Evolutionary conservation across 352 stramenopile genomes (phyloP).

Genomic region (Pelagophyceae sp.): DNA sequence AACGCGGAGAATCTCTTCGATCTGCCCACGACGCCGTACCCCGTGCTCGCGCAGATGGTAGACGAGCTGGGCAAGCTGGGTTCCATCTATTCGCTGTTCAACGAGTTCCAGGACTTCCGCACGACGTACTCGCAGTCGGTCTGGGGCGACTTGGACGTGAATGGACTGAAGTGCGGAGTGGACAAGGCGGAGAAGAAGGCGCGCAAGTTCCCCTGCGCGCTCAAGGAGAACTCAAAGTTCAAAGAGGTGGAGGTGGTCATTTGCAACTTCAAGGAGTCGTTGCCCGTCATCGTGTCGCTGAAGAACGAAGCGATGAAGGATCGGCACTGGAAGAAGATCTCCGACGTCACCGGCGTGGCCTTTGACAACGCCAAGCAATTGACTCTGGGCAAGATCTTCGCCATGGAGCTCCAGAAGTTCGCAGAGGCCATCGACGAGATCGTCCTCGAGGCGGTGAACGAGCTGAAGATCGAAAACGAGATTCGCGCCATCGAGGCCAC

Average conservation of each 20-base stretch:
- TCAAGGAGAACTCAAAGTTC: slow-evolving; percentile 77
- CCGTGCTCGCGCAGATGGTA: slow-evolving; percentile 70
- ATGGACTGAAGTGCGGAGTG: slow-evolving; percentile 75
- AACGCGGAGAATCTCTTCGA: slow-evolving; percentile 88
- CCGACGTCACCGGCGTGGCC: slow-evolving; percentile 64
- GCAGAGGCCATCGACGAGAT: slow-evolving; percentile 77
- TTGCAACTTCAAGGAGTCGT: slow-evolving; percentile 80
- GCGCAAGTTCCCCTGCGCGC: slow-evolving; percentile 75
- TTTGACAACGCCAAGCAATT: slow-evolving; percentile 84
- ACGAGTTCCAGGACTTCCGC: slow-evolving; percentile 83
- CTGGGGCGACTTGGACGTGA: slow-evolving; percentile 82
- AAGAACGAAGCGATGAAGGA: slow-evolving; percentile 84
- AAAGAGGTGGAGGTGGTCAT: slow-evolving; percentile 78
- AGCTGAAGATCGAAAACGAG: slow-evolving; percentile 85
- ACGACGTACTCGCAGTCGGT: slow-evolving; percentile 69
- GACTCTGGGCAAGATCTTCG: slow-evolving; percentile 76
- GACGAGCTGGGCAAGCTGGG: slow-evolving; percentile 73
- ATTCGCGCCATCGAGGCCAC: slow-evolving; percentile 77
- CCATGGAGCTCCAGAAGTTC: slow-evolving; percentile 80
- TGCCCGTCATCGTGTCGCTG: slow-evolving; percentile 79
- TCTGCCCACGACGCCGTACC: slow-evolving; percentile 75
- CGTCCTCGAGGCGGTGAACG: slow-evolving; percentile 80
- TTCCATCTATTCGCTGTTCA: slow-evolving; percentile 78
- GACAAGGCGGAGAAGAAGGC: slow-evolving; percentile 82
- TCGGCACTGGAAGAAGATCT: slow-evolving; percentile 34